Conservation (phyloP, 75 land plant genomes). For the Sequoia sempervirens region DNA sequence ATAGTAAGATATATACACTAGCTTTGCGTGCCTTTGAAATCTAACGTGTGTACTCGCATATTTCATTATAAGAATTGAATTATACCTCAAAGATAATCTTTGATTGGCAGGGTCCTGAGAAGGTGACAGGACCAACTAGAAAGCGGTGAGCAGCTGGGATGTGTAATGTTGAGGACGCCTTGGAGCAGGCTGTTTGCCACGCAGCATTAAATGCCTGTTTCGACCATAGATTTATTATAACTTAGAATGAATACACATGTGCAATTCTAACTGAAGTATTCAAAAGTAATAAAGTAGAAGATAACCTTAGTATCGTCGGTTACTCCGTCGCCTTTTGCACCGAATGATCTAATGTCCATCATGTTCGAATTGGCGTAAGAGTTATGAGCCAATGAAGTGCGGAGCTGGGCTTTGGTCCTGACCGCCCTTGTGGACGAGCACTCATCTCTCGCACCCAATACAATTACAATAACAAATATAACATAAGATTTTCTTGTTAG, state of each 20-base stretch:
- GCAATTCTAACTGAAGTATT: no score
- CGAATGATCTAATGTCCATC: constrained; percentile 38
- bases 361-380: background rate
- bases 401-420: background rate
- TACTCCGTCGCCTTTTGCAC: constrained; percentile 55
- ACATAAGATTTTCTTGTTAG: background rate
- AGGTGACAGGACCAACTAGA: constrained; percentile 45
- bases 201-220: constrained; percentile 59
- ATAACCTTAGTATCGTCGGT: constrained; percentile 56
- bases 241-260: no score
- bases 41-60: background rate
- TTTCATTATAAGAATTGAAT: background rate
- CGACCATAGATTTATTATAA: background rate
- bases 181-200: constrained; percentile 58
- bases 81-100: constrained; percentile 44
- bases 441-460: background rate
- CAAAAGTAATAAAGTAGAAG: no score
- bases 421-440: background rate
- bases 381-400: no score
- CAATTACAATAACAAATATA: background rate
- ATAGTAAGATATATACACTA: background rate
- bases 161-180: constrained; percentile 23
- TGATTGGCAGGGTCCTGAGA: constrained; percentile 66
- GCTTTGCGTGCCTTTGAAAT: background rate
- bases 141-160: constrained; percentile 54